Percentiles rank a stretch among this genome's conserved stretches.
Evolutionary conservation across 768 basidiomycete genomes (phyloP).

Genomic region (Boletus eberwhitei): DNA sequence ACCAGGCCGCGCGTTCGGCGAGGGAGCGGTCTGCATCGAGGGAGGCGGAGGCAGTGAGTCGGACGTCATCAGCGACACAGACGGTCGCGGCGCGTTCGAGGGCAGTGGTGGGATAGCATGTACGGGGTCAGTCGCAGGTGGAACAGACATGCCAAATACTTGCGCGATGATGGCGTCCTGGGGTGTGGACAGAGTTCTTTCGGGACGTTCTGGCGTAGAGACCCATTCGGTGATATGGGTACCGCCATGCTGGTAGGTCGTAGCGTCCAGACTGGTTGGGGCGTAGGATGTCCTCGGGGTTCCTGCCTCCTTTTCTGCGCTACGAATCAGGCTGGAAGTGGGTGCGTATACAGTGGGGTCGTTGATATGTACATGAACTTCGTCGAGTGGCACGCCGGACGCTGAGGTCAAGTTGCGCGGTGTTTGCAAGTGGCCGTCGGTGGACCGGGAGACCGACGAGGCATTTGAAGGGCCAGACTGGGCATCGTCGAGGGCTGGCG

Average conservation of each 20-base stretch:
- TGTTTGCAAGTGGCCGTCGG: constrained; percentile 14
- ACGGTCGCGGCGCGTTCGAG: constrained; percentile 7
- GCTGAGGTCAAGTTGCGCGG: constrained; percentile 12
- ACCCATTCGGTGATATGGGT: neutral
- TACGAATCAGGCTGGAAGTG: constrained; percentile 17
- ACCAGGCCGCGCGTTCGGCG: neutral
- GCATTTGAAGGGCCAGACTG: constrained; percentile 5
- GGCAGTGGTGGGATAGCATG: neutral
- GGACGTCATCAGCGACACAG: constrained; percentile 12
- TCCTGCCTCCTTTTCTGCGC: constrained; percentile 7
- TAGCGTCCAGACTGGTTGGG: constrained; percentile 5
- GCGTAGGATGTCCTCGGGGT: constrained; percentile 9
- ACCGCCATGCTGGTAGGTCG: constrained; percentile 1
- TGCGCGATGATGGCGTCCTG: constrained; percentile 63
- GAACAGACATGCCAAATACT: constrained; percentile 18
- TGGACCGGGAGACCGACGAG: constrained; percentile 18
- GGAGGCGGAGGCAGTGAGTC: constrained; percentile 13
- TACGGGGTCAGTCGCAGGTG: neutral
- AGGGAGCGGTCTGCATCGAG: constrained; percentile 2
- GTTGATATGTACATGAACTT: constrained; percentile 22
- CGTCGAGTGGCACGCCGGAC: constrained; percentile 23
- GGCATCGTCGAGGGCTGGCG: neutral
- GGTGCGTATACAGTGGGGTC: constrained; percentile 23
- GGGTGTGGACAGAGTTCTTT: constrained; percentile 40
- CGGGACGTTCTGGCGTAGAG: neutral